Evolutionary conservation across 305 asterid species (phyloP).

Genomic region (Caryopteris hybrid): DNA sequence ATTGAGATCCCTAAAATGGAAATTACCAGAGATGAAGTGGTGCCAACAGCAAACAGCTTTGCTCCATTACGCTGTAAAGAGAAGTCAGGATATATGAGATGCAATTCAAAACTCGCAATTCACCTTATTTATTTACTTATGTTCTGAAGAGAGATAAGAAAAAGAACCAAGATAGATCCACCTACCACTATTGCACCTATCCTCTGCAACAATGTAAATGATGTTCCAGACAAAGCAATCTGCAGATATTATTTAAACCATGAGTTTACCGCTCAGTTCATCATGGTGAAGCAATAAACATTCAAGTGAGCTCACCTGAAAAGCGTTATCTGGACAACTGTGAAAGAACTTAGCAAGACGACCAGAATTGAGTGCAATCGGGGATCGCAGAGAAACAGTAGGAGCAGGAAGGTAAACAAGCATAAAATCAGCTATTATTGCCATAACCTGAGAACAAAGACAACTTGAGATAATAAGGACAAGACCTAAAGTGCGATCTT

Average conservation of each 20-base stretch:
- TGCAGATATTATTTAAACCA: slow-evolving; percentile 25
- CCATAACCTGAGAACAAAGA: slow-evolving; percentile 63
- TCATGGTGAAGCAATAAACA: background rate
- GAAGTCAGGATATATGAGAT: slow-evolving; percentile 9
- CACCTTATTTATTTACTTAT: background rate
- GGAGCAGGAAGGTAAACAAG: slow-evolving; percentile 98
- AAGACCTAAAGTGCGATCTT: background rate
- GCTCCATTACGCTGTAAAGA: slow-evolving; percentile 72
- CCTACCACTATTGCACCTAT: slow-evolving; percentile 82
- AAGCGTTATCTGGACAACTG: slow-evolving; percentile 83
- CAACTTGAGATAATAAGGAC: slow-evolving; percentile 13
- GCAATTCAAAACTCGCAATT: background rate
- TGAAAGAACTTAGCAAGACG: slow-evolving; percentile 67
- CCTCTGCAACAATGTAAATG: slow-evolving; percentile 77
- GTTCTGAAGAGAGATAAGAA: too few relatives aligned
- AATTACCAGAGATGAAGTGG: slow-evolving; percentile 79
- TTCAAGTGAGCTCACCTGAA: slow-evolving; percentile 43
- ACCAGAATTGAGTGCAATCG: slow-evolving; percentile 69
- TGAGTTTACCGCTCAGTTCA: slow-evolving; percentile 12
- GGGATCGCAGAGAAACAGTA: slow-evolving; percentile 79
- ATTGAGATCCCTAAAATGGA: background rate
- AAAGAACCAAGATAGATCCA: background rate
- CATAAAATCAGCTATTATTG: slow-evolving; percentile 94
- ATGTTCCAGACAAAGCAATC: slow-evolving; percentile 78
- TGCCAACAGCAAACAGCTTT: slow-evolving; percentile 88